Evolutionary conservation across 208 protist genomes (phyloP).

Genomic region (Strigomonas culicis): DNA sequence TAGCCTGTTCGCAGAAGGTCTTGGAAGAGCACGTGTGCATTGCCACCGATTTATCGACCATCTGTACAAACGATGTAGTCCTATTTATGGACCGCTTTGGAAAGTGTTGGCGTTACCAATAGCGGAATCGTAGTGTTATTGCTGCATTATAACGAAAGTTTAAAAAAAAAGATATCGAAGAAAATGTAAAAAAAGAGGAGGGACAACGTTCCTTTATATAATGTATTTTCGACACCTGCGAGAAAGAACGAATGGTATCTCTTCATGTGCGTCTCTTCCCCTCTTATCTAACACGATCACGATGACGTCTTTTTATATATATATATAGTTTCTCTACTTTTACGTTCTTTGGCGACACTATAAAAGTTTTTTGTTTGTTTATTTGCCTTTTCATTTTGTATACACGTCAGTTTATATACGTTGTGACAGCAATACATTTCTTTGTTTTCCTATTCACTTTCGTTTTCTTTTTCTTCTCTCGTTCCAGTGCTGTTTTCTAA

Average conservation of each 20-base stretch:
- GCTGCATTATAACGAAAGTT: too few relatives aligned
- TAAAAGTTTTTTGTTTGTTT: background rate
- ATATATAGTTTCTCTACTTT: constrained; percentile 8
- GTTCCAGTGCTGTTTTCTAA: background rate
- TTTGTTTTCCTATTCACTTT: background rate
- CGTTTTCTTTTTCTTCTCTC: background rate
- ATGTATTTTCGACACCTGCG: too few relatives aligned
- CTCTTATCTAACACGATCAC: too few relatives aligned
- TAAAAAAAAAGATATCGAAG: too few relatives aligned
- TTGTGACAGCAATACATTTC: background rate
- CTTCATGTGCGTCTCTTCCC: too few relatives aligned
- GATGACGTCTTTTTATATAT: too few relatives aligned
- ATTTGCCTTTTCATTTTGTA: background rate
- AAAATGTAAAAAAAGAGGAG: too few relatives aligned
- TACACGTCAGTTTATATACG: background rate
- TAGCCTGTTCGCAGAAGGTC: background rate
- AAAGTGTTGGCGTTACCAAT: background rate
- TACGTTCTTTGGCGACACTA: background rate
- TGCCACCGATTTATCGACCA: background rate
- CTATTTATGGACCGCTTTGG: background rate
- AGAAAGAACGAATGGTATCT: too few relatives aligned
- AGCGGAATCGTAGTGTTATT: too few relatives aligned
- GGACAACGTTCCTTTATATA: background rate
- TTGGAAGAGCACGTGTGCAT: background rate
- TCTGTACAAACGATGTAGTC: background rate